Evolutionary conservation across 352 stramenopile species (phyloP).

Genomic region (Phytophthora megakarya): DNA sequence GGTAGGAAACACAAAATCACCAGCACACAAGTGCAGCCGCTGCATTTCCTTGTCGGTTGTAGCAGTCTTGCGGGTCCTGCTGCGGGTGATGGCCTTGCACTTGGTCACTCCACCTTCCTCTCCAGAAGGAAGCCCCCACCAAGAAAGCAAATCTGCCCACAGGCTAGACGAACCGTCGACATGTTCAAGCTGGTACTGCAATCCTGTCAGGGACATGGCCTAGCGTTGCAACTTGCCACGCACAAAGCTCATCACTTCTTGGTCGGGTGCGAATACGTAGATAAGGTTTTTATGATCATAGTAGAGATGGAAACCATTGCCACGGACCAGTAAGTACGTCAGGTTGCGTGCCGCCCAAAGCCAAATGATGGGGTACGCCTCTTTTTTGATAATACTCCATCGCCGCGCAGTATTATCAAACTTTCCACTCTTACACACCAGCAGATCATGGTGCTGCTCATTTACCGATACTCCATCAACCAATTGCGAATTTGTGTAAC

Average conservation of each 20-base stretch:
- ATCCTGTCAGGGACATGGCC: no score
- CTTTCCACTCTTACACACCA: not conserved
- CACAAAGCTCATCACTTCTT: not conserved
- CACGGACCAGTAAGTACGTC: not conserved
- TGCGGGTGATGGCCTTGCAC: not conserved
- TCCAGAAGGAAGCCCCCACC: no score
- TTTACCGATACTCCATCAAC: not conserved
- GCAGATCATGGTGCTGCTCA: constrained; percentile 3
- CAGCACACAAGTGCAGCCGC: not conserved
- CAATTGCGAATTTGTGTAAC: not conserved
- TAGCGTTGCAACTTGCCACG: not conserved
- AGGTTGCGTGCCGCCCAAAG: no score
- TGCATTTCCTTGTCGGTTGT: not conserved
- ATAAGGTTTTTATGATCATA: not conserved
- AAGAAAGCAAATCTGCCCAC: no score
- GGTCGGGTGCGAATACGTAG: not conserved
- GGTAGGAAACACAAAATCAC: not conserved
- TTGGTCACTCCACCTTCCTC: not conserved
- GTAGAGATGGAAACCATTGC: not conserved
- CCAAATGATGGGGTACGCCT: no score
- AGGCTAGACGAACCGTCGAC: no score
- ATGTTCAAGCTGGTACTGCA: no score
- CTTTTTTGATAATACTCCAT: not conserved
- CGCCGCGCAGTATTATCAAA: not conserved
- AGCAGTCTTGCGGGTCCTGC: not conserved